Conservation (phyloP, 2,329 filamentous ascomycete species). For the Fusarium aywerte region DNA sequence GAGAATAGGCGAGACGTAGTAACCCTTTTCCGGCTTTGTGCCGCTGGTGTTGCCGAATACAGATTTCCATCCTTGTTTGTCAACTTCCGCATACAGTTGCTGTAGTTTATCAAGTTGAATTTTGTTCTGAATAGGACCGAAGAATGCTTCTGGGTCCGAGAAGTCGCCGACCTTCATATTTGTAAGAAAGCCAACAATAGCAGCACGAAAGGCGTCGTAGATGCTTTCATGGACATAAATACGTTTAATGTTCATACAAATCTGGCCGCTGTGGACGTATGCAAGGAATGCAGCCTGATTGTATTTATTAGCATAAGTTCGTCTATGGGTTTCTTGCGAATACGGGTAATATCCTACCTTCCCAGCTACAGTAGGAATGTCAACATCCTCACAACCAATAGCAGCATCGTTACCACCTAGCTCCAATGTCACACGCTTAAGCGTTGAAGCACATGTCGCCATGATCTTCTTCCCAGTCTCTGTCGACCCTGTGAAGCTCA, state of each 20-base stretch:
- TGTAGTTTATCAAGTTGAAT: slow-evolving; percentile 65
- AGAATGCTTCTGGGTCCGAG: slow-evolving; percentile 54
- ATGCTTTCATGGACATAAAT: slow-evolving; percentile 5
- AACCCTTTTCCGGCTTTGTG: slow-evolving; percentile 55
- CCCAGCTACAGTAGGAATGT: neutral
- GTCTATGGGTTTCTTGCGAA: neutral
- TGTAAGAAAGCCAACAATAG: neutral
- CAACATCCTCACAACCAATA: slow-evolving; percentile 5
- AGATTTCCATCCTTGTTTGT: slow-evolving; percentile 56
- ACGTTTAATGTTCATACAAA: slow-evolving; percentile 10
- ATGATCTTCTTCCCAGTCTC: slow-evolving; percentile 63
- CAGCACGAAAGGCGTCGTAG: neutral
- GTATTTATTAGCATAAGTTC: neutral
- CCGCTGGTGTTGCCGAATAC: slow-evolving; percentile 45
- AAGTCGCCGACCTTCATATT: slow-evolving; percentile 57
- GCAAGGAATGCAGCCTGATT: neutral
- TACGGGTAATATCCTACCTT: neutral
- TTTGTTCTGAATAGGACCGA: slow-evolving; percentile 68
- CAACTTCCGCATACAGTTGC: slow-evolving; percentile 56
- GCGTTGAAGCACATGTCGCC: slow-evolving; percentile 47
- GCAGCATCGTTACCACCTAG: slow-evolving; percentile 46
- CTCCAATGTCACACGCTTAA: slow-evolving; percentile 71
- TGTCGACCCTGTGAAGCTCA: slow-evolving; percentile 72
- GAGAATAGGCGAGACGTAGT: slow-evolving; percentile 68
- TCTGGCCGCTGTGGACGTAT: neutral